These are phyloP conservation scores for Paramecium biaurelia DNA, from an alignment of 73 alveolate species.

Conservation along the genomic window DNA sequence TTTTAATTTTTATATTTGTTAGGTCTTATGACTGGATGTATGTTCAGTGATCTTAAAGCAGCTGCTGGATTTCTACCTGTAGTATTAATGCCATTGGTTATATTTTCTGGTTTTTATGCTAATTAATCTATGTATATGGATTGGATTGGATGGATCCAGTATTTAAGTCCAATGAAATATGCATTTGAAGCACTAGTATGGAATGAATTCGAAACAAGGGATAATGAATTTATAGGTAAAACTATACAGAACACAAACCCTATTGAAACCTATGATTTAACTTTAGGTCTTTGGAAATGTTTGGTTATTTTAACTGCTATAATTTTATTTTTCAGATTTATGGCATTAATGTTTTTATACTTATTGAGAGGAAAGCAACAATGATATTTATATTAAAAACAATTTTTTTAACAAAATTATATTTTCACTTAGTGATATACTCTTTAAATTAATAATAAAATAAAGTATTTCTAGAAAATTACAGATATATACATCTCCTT, in stretches of 20 bases:
- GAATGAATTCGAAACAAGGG: slow-evolving; percentile 65
- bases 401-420: too few relatives aligned
- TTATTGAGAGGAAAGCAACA: not conserved
- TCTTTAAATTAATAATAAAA: too few relatives aligned
- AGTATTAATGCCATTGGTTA: slow-evolving; percentile 72
- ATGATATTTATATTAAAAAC: not conserved
- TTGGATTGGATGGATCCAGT: slow-evolving; percentile 82
- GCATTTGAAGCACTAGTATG: slow-evolving; percentile 67
- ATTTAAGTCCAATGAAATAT: slow-evolving; percentile 76
- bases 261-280: not conserved
- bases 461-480: too few relatives aligned
- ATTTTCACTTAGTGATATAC: too few relatives aligned
- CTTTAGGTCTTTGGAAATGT: slow-evolving; percentile 4
- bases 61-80: slow-evolving; percentile 69
- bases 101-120: slow-evolving; percentile 77
- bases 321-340: not conserved
- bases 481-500: too few relatives aligned
- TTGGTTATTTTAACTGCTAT: not conserved
- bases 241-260: not conserved
- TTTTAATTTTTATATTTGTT: not conserved
- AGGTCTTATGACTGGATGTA: slow-evolving; percentile 62
- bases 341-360: slow-evolving; percentile 17
- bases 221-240: not conserved
- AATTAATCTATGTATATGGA: slow-evolving; percentile 56
- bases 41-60: slow-evolving; percentile 59